Evolutionary conservation across 805 yeast species (phyloP).

Genomic region (Wickerhamomyces queroliae): DNA sequence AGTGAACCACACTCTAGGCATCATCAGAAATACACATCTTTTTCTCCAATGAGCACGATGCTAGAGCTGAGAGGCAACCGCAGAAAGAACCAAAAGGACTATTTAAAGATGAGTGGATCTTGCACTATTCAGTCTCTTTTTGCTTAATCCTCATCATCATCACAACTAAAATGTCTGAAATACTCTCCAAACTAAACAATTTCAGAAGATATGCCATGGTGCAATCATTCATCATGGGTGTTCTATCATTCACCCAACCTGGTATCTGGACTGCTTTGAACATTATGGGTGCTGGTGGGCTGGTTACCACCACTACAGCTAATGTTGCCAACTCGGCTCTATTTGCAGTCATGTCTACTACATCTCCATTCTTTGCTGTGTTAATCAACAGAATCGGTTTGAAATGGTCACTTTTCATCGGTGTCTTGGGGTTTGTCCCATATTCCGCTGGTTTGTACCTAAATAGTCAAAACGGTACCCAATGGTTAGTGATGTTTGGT

Average conservation of each 20-base stretch:
- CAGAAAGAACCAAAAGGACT: no score
- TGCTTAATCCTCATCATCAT: no score
- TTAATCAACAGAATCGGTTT: conserved; percentile 13
- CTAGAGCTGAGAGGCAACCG: no score
- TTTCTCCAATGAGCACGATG: no score
- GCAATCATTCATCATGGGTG: background rate
- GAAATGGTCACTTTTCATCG: conserved; percentile 9
- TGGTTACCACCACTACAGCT: background rate
- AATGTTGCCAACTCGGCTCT: background rate
- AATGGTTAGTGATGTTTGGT: conserved; percentile 14
- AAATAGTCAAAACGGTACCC: conserved; percentile 15
- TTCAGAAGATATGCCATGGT: background rate
- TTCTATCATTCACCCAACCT: background rate
- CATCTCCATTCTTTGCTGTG: conserved; percentile 1
- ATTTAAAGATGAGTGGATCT: no score
- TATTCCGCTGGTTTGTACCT: conserved; percentile 18
- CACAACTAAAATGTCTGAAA: no score
- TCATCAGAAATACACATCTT: no score
- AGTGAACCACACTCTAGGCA: no score
- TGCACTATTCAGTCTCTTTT: no score
- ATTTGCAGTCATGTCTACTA: background rate
- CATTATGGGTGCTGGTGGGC: background rate
- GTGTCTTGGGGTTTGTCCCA: conserved; percentile 15
- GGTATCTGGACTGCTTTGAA: background rate
- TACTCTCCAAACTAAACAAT: no score